A percentile compares a stretch with the other conserved stretches of the same genome.
Conservation (phyloP, 2,329 filamentous ascomycete species). For the Monosporascus ibericus region DNA sequence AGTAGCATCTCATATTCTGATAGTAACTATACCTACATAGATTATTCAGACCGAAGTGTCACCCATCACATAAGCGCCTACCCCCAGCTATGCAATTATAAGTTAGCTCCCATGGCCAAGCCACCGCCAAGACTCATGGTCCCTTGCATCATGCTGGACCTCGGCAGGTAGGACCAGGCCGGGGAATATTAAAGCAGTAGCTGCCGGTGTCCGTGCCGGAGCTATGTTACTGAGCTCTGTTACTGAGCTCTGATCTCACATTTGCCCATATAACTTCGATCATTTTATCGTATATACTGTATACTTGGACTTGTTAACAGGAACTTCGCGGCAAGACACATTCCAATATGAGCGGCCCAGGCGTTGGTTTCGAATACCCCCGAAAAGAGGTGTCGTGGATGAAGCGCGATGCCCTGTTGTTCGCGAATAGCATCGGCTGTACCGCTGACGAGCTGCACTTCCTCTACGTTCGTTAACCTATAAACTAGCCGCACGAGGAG, state of each 20-base stretch:
- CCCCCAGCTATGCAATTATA: no score
- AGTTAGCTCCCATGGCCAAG: no score
- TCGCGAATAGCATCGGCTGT: constrained; percentile 82
- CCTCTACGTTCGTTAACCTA: constrained; percentile 58
- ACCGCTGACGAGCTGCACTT: constrained; percentile 87
- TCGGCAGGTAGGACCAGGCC: background rate
- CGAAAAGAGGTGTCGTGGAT: constrained; percentile 72
- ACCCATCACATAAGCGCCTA: no score
- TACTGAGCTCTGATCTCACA: background rate
- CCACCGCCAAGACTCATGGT: no score
- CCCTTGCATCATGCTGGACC: background rate
- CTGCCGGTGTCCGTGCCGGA: background rate
- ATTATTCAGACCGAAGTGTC: no score
- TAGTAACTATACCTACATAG: no score
- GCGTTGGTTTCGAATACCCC: constrained; percentile 75
- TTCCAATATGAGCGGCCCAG: constrained; percentile 40
- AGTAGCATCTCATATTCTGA: no score
- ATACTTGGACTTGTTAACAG: background rate
- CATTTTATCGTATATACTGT: background rate
- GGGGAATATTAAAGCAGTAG: background rate
- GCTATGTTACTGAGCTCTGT: background rate
- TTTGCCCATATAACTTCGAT: background rate
- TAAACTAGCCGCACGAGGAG: background rate
- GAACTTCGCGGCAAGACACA: constrained; percentile 1
- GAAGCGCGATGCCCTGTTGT: constrained; percentile 82